Evolutionary conservation across 2,329 filamentous ascomycete genomes (phyloP), one percentile per base, ranked within the genome.

Genomic region (Coleophoma eucalyptorum): DNA sequence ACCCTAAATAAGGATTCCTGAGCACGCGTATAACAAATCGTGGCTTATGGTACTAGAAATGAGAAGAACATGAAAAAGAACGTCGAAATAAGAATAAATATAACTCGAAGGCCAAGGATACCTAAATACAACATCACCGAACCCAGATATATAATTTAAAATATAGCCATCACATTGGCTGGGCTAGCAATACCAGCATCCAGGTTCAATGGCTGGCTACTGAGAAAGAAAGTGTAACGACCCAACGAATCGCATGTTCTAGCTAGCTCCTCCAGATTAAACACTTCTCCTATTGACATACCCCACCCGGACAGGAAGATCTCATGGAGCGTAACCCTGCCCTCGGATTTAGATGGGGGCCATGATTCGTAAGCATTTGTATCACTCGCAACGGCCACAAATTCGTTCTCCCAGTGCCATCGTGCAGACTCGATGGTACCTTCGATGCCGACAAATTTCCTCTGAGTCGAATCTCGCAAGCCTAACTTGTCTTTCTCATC

Each of bases 191-290:
- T 62, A 2, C 74, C 56, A 5, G 79, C 75, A 6, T 75, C 73
- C 33, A 79, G 74, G 60, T 84, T 84, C 35, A 81, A 65, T 1
- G 82, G 81, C 12, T 69, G 72, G 48, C 77, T 82, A 0, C 78
- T 79, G 26, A 86, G 71, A 68, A 86, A 74, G 59, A 86, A 86
- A 12, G 72, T 77, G 66, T 79, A 85, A 31, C 75, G 67, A 13
- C 69, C 66, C 46, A 73, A 72, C 62, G 73, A 69, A 61, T 74
- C 72, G 59, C 80, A 81, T 42, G 77, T 73, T 40, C 68, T 67
- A 1, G 77, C 72, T 41, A 85, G 66, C 40, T 67, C 74, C 54
- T 79, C 75, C 18, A 60, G 46, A 48, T 58, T 53, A 33, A 56
- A 58, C 40, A 60, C 33, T 46, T 60, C 58, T 3, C 55, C 58